Conservation (phyloP, 1,139 yeast species). For the Hansenula sp. region DNA sequence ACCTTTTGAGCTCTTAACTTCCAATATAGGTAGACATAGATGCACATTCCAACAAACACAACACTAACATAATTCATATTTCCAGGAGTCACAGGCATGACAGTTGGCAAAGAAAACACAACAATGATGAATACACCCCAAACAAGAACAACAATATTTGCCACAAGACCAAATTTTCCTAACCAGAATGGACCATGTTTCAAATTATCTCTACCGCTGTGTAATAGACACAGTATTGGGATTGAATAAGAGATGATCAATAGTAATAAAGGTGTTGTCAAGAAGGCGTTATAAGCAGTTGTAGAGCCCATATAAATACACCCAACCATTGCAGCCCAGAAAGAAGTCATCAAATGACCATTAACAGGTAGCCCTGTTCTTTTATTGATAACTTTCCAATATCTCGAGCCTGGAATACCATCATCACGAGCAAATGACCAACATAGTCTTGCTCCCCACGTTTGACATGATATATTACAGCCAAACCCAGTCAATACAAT, state of each 20-base stretch:
- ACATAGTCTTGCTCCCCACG: slow-evolving; percentile 68
- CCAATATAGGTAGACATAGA: slow-evolving; percentile 56
- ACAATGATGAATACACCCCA: slow-evolving; percentile 61
- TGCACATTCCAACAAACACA: slow-evolving; percentile 52
- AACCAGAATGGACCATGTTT: slow-evolving; percentile 66
- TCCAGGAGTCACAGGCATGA: slow-evolving; percentile 54
- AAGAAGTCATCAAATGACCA: slow-evolving; percentile 47
- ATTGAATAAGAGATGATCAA: slow-evolving; percentile 42
- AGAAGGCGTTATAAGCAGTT: slow-evolving; percentile 50
- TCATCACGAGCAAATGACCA: slow-evolving; percentile 75
- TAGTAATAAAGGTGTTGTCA: slow-evolving; percentile 49
- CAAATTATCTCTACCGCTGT: slow-evolving; percentile 52
- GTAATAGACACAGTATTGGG: slow-evolving; percentile 45
- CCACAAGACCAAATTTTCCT: slow-evolving; percentile 53
- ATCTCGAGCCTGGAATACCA: slow-evolving; percentile 43
- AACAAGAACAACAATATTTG: slow-evolving; percentile 46
- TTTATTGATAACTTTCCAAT: slow-evolving; percentile 41
- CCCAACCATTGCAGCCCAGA: slow-evolving; percentile 41
- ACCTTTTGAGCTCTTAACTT: slow-evolving; percentile 6
- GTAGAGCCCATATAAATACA: slow-evolving; percentile 45
- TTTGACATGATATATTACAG: slow-evolving; percentile 64
- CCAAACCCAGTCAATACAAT: slow-evolving; percentile 61
- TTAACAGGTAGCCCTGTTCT: slow-evolving; percentile 43
- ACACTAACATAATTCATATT: slow-evolving; percentile 68
- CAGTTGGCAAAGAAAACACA: slow-evolving; percentile 61